Conservation (phyloP, 768 basidiomycete genomes). For the Dentipellis sp. region DNA sequence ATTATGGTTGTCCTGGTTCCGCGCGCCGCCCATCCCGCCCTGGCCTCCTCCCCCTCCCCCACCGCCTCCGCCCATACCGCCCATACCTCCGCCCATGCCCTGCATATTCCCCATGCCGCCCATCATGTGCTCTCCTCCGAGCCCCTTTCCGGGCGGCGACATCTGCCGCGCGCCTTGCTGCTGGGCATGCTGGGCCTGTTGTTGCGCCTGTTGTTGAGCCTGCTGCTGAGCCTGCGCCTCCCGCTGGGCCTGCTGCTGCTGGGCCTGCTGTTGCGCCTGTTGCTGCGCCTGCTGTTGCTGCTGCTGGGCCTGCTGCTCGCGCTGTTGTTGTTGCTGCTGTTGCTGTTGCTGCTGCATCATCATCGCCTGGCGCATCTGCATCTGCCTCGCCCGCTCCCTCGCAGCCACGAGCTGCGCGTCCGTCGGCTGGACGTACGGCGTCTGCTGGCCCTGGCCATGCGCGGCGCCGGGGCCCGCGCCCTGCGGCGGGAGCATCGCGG, state of each 20-base stretch:
- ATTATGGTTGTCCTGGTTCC: not conserved
- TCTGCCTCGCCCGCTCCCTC: constrained; percentile 4
- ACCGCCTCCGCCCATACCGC: not conserved
- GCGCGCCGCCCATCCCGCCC: not conserved
- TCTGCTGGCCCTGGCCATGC: constrained; percentile 6
- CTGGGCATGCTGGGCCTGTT: constrained; percentile 21
- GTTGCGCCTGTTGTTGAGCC: constrained; percentile 25
- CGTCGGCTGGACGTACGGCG: constrained; percentile 6
- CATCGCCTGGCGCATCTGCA: constrained; percentile 8
- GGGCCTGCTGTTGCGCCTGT: not conserved
- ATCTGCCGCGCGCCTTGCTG: constrained; percentile 19
- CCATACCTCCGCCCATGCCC: constrained; percentile 18
- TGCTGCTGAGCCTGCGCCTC: constrained; percentile 28
- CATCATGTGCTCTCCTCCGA: constrained; percentile 44
- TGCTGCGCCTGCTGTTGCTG: constrained; percentile 6
- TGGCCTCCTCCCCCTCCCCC: not conserved
- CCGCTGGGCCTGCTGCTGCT: constrained; percentile 8
- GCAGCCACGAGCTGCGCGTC: not conserved
- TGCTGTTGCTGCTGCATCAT: constrained; percentile 9
- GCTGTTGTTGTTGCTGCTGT: constrained; percentile 8
- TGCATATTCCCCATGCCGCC: constrained; percentile 51
- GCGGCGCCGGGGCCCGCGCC: too few species aligned
- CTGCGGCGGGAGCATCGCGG: too few species aligned
- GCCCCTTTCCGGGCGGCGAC: constrained; percentile 1
- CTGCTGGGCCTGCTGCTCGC: constrained; percentile 8